Conservation (phyloP, 352 stramenopile genomes). For the Pythium grandisporangium region DNA sequence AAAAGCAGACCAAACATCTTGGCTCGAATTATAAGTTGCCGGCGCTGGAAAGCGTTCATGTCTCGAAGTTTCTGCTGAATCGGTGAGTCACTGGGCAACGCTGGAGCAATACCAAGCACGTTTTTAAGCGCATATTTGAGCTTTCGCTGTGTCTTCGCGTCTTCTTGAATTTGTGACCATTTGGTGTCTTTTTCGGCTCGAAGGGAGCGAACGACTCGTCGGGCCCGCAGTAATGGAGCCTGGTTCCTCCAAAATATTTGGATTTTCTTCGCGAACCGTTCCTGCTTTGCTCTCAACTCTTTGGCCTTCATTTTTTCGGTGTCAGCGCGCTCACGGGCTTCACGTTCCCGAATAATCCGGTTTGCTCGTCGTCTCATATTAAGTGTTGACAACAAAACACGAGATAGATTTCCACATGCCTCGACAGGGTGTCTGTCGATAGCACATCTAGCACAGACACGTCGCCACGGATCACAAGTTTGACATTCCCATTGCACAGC, state of each 20-base stretch:
- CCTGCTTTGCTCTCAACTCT: slow-evolving; percentile 15
- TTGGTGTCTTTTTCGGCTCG: slow-evolving; percentile 14
- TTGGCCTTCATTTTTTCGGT: slow-evolving; percentile 27
- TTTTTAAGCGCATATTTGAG: slow-evolving; percentile 26
- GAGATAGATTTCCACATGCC: slow-evolving; percentile 25
- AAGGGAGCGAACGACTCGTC: slow-evolving; percentile 3
- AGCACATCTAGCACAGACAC: slow-evolving; percentile 37
- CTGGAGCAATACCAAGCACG: slow-evolving; percentile 24
- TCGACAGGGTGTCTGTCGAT: slow-evolving; percentile 26
- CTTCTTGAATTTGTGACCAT: slow-evolving; percentile 29
- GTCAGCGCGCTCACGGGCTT: slow-evolving; percentile 33
- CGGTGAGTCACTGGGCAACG: slow-evolving; percentile 28
- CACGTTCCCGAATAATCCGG: slow-evolving; percentile 21
- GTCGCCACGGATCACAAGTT: slow-evolving; percentile 15
- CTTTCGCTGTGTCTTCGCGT: slow-evolving; percentile 19
- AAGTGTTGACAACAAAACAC: slow-evolving; percentile 23
- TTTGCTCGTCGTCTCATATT: slow-evolving; percentile 26
- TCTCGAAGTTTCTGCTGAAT: slow-evolving; percentile 27
- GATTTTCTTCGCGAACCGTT: slow-evolving; percentile 23
- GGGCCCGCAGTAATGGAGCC: slow-evolving; percentile 23
- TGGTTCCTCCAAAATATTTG: slow-evolving; percentile 40
- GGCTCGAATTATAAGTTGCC: slow-evolving; percentile 35
- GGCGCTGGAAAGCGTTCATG: slow-evolving; percentile 36
- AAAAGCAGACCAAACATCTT: slow-evolving; percentile 44
- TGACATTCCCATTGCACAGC: slow-evolving; percentile 44